Percentiles rank a stretch among this genome's conserved stretches.
Evolutionary conservation across 257 asterid species (phyloP).

Genomic region (Solanum verrucosum): DNA sequence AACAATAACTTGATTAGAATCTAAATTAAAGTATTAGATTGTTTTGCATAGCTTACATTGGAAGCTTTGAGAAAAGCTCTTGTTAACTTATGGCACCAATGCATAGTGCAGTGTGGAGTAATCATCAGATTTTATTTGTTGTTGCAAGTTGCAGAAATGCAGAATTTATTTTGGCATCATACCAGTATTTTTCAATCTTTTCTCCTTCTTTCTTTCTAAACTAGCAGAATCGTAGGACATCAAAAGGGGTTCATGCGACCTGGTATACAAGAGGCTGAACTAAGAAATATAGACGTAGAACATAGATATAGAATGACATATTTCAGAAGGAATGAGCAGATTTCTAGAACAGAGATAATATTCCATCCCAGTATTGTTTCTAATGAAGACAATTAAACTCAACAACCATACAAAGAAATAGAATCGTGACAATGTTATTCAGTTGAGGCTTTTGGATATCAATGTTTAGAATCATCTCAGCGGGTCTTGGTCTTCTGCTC

Average conservation of each 20-base stretch:
- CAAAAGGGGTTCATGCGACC: not conserved
- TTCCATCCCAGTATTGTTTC: not conserved
- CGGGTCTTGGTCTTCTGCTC: slow-evolving; percentile 55
- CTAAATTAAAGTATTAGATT: too few relatives aligned
- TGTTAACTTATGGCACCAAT: not conserved
- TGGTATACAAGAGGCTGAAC: not conserved
- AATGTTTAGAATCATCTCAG: slow-evolving; percentile 10
- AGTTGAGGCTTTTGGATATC: not conserved
- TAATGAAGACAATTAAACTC: not conserved
- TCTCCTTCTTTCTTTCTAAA: not conserved
- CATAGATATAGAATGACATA: not conserved
- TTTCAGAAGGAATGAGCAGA: not conserved
- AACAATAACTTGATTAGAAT: too few relatives aligned
- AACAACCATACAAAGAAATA: not conserved
- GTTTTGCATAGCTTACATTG: too few relatives aligned
- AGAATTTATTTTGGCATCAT: not conserved
- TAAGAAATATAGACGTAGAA: not conserved
- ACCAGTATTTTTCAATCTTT: not conserved
- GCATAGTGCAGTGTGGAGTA: not conserved
- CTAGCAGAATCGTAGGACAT: too few relatives aligned
- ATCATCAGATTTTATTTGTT: not conserved
- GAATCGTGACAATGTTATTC: not conserved
- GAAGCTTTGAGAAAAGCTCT: too few relatives aligned
- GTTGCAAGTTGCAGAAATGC: not conserved
- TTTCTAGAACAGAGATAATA: not conserved